phyloP scores from a whole-genome alignment of 306 rosid genomes.

The Acacia acuminata region DNA sequence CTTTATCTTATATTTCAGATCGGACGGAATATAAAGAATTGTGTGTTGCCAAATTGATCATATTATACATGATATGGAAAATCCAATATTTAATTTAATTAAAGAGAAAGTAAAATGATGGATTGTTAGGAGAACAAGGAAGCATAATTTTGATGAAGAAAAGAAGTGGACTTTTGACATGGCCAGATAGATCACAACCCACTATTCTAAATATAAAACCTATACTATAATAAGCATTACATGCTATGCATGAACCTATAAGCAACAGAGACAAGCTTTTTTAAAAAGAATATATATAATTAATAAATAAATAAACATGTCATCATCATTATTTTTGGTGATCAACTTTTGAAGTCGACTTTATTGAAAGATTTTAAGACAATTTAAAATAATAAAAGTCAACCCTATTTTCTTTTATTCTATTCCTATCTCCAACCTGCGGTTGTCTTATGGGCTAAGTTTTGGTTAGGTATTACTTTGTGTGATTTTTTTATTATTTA shows the following conservation, averaged over 20 bases:
- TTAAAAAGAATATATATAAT: not conserved
- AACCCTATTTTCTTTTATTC: not conserved
- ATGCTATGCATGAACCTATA: slow-evolving; percentile 20
- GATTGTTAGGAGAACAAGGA: slow-evolving; percentile 20
- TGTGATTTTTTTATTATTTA: not conserved
- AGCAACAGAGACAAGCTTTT: slow-evolving; percentile 24
- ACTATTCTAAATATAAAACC: not conserved
- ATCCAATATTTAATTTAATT: not conserved
- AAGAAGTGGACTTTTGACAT: slow-evolving; percentile 30
- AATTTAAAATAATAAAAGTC: not conserved
- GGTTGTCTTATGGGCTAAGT: not conserved
- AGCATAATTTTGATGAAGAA: slow-evolving; percentile 19
- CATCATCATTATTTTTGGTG: slow-evolving; percentile 21
- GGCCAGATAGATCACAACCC: slow-evolving; percentile 13
- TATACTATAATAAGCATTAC: not conserved
- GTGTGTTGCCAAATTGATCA: not conserved
- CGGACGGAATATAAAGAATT: not conserved
- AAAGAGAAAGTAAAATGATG: not conserved
- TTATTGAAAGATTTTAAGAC: not conserved
- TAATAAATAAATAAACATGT: not conserved
- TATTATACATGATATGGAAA: not conserved
- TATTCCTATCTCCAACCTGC: not conserved
- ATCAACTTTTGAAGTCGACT: slow-evolving; percentile 35
- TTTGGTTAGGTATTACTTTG: not conserved
- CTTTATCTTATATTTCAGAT: too few relatives aligned